phyloP scores from a whole-genome alignment of 148 eudicot genomes.

The Diospyros kaki region DNA sequence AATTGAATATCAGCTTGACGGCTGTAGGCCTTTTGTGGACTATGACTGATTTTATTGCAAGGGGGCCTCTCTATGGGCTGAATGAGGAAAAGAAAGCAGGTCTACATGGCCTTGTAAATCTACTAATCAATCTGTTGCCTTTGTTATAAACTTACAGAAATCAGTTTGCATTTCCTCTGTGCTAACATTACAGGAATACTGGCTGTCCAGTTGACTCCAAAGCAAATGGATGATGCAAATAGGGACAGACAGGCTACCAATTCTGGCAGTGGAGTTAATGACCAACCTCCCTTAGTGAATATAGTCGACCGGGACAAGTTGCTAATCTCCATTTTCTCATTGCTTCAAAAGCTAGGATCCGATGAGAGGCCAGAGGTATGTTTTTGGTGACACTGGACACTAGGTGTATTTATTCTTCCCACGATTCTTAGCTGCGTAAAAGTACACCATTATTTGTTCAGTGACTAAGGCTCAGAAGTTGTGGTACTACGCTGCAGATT shows the following conservation, averaged over 20 bases:
- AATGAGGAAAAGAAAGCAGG: conserved; percentile 46
- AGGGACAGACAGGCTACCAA: conserved; percentile 27
- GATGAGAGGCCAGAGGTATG: conserved; percentile 98
- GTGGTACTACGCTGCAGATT: background rate
- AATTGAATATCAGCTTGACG: conserved; percentile 93
- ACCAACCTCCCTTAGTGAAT: conserved; percentile 38
- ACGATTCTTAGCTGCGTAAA: background rate
- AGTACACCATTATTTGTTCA: background rate
- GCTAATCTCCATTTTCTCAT: conserved; percentile 70
- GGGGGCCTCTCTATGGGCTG: conserved; percentile 46
- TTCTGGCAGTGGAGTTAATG: conserved; percentile 22
- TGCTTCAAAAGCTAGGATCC: conserved; percentile 86
- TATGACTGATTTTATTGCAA: conserved; percentile 88
- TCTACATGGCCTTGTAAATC: conserved; percentile 10
- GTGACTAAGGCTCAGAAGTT: background rate
- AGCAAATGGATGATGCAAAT: conserved; percentile 29
- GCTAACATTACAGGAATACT: conserved; percentile 20
- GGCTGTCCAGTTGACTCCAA: conserved; percentile 21
- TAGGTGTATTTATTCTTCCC: background rate
- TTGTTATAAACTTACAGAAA: conserved; percentile 1
- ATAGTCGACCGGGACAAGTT: conserved; percentile 64
- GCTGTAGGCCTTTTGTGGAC: conserved; percentile 95
- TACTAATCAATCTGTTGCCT: background rate
- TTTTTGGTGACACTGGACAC: background rate
- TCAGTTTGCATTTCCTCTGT: background rate